These are phyloP conservation scores for Rubia balearica DNA, from an alignment of 305 asterid genomes.

Conservation along the genomic window DNA sequence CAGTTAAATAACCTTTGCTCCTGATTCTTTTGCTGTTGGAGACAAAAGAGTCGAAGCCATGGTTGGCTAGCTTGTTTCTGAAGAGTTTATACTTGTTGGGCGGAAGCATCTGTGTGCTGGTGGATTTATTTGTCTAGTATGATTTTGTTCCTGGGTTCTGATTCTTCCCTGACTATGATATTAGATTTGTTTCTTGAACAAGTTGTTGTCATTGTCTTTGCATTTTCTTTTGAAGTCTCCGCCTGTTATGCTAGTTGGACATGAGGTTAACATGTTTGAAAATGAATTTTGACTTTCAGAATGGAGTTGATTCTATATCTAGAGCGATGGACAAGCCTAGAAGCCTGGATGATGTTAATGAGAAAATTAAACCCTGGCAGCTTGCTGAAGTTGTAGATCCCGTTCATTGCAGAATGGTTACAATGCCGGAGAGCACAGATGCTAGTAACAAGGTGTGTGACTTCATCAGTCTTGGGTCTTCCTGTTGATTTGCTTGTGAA, in stretches of 20 bases:
- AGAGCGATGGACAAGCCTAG: constrained; percentile 89
- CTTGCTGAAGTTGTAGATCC: constrained; percentile 82
- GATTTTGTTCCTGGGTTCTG: neutral
- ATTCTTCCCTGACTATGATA: neutral
- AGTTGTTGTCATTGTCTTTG: neutral
- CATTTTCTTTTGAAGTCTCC: neutral
- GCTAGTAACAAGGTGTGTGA: constrained; percentile 59
- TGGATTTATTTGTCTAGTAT: neutral
- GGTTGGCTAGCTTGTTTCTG: neutral
- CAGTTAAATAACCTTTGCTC: neutral
- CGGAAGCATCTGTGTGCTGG: neutral
- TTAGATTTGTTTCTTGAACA: neutral
- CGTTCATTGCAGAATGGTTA: constrained; percentile 71
- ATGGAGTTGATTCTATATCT: constrained; percentile 75
- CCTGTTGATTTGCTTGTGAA: constrained; percentile 6
- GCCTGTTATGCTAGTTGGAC: neutral
- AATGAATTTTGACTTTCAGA: constrained; percentile 41
- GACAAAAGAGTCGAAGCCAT: neutral
- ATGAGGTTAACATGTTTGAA: neutral
- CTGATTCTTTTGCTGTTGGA: too few species aligned
- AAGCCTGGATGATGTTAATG: constrained; percentile 60
- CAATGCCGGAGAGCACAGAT: constrained; percentile 87
- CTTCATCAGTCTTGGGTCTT: constrained; percentile 9
- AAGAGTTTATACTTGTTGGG: neutral
- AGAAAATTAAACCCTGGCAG: constrained; percentile 82